Base-by-base conservation (phyloP, 495 filamentous ascomycete genomes). In the Trichoderma parareesei region DNA sequence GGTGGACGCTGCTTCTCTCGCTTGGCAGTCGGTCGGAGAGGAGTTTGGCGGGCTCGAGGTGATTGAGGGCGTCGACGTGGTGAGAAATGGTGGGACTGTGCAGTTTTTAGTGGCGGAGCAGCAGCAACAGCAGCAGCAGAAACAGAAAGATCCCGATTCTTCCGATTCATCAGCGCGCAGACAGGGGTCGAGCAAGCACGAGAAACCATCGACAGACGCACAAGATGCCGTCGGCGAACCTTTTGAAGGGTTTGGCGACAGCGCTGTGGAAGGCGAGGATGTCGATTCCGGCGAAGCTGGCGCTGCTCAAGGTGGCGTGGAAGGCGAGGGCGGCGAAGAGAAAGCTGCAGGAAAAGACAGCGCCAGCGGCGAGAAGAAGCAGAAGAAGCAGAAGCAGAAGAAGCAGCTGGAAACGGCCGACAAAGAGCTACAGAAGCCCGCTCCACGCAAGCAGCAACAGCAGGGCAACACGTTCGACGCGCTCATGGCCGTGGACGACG, bases 31-130 rank as follows among this genome's bases (percentile, higher is more conserved):
- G 65, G 92, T 97, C 16, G 73, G 86, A n/a, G 91, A 92, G 67
- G 94, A 95, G 0, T 97, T 98, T 74, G 96, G 87, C 75, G 93
- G 94, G 0, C 73, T 98, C 46, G 93, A 98, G 67, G 94, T 98
- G 70, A 86, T 97, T 57, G 90, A 95, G 8, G 91, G 88, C 53
- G 90, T 98, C 0, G 91, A 97, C 38, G 79, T 98, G 20, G 76
- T 95, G 40, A 81, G 78, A 46, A 80, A 87, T 62, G 76, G 74
- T 4, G 69, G 76, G 16, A 81, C 72, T 6, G 79, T 88, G 18
- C 78, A 81, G 69, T 84, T 85, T 74, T 77, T 88, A 72, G 57
- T 60, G 20, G 49, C 48, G 44, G 41, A 41, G 33, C 49, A 65
- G 27, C 43, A 42, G 37, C 63, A 20, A 60, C 35, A 43, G 14